phyloP scores from a whole-genome alignment of 176 grass and related monocot species.

The Paspalum notatum region DNA sequence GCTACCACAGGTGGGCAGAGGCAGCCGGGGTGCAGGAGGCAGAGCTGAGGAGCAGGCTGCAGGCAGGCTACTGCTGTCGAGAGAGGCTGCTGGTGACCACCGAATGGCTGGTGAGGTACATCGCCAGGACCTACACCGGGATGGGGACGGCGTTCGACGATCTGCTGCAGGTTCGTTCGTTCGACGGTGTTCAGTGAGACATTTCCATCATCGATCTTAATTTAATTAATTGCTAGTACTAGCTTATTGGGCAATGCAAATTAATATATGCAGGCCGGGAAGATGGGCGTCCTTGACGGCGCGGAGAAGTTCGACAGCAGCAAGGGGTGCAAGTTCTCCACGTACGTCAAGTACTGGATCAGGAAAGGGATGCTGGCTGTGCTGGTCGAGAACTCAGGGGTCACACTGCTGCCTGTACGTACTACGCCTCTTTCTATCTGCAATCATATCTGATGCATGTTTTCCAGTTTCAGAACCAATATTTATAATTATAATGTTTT shows the following conservation, averaged over 20 bases:
- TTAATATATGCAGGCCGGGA: conserved; percentile 55
- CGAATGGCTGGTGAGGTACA: conserved; percentile 68
- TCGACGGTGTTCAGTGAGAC: too few species aligned
- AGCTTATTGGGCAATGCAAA: neutral
- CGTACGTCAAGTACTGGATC: conserved; percentile 90
- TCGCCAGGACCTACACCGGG: conserved; percentile 74
- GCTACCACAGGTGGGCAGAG: conserved; percentile 68
- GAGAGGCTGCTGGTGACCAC: conserved; percentile 68
- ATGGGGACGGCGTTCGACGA: conserved; percentile 80
- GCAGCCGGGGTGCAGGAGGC: conserved; percentile 65
- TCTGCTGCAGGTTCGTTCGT: conserved; percentile 65
- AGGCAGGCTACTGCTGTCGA: conserved; percentile 65
- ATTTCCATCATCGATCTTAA: conserved; percentile 7
- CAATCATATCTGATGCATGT: too few species aligned
- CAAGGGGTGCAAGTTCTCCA: conserved; percentile 81
- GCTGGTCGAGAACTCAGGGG: conserved; percentile 60
- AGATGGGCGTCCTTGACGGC: conserved; percentile 80
- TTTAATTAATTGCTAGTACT: too few species aligned
- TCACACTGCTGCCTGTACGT: conserved; percentile 80
- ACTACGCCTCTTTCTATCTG: conserved; percentile 45
- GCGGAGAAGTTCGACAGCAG: conserved; percentile 77
- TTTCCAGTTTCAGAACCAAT: neutral
- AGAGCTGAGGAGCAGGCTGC: conserved; percentile 54
- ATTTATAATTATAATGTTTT: too few species aligned
- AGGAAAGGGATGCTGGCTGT: conserved; percentile 76